phyloP scores from a whole-genome alignment of 495 filamentous ascomycete genomes.

The Penicillium egyptiacum region DNA sequence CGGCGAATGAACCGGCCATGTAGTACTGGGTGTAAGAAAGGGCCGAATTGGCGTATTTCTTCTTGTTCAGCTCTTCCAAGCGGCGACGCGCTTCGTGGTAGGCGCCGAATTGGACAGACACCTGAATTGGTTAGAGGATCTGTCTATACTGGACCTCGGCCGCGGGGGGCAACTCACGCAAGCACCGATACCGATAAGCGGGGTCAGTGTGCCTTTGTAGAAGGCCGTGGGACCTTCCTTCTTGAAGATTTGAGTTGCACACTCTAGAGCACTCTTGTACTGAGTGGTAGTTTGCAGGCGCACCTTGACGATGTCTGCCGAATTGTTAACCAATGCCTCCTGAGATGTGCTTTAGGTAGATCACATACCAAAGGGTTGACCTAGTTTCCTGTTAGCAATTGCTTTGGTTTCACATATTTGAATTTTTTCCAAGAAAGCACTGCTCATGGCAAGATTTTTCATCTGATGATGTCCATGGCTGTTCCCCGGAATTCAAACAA shows the following conservation, averaged over 20 bases:
- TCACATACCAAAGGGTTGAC: conserved; percentile 82
- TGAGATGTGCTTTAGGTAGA: not conserved
- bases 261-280: conserved; percentile 76
- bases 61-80: conserved; percentile 72
- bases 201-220: conserved; percentile 98
- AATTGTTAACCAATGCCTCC: conserved; percentile 20
- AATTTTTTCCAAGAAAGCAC: not conserved
- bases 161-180: conserved; percentile 59
- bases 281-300: conserved; percentile 84
- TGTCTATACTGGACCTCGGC: not conserved
- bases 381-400: conserved; percentile 50
- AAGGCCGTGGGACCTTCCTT: conserved; percentile 89
- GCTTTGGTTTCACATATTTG: not conserved
- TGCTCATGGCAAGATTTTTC: not conserved
- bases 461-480: not conserved
- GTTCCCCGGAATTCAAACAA: conserved; percentile 1
- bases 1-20: conserved; percentile 85
- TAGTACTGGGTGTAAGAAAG: conserved; percentile 86
- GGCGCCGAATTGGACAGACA: conserved; percentile 95
- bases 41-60: conserved; percentile 47
- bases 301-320: conserved; percentile 92
- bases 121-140: conserved; percentile 37
- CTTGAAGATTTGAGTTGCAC: conserved; percentile 78
- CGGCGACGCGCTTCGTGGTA: conserved; percentile 89
- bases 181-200: conserved; percentile 91